phyloP scores from a whole-genome alignment of 306 rosid species.

The Begonia peltatifolia region DNA sequence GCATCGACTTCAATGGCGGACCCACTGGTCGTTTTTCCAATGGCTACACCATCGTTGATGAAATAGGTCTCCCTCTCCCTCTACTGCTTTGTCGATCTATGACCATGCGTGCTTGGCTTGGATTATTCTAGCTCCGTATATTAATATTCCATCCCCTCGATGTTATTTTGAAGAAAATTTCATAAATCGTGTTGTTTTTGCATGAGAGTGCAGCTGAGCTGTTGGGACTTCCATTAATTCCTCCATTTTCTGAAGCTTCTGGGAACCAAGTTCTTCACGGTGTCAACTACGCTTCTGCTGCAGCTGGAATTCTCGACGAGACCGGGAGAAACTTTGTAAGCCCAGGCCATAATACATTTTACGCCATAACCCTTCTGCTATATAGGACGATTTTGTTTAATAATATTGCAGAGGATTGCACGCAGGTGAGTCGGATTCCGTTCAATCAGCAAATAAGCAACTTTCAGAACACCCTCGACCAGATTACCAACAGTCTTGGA shows the following conservation, averaged over 20 bases:
- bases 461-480: constrained; percentile 64
- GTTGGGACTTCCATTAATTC: constrained; percentile 82
- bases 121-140: no score
- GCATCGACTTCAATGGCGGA: constrained; percentile 78
- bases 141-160: no score
- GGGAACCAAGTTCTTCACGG: constrained; percentile 50
- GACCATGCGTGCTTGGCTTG: no score
- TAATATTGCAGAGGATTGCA: no score
- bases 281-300: constrained; percentile 87
- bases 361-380: no score
- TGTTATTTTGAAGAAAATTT: no score
- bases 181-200: no score
- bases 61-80: constrained; percentile 25
- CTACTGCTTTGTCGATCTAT: no score
- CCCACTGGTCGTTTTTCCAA: constrained; percentile 89
- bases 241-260: constrained; percentile 56
- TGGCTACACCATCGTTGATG: constrained; percentile 85
- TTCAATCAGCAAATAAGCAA: constrained; percentile 56
- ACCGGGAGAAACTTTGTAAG: constrained; percentile 84
- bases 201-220: constrained; percentile 46
- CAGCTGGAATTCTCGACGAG: constrained; percentile 80
- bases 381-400: no score
- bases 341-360: constrained; percentile 1
- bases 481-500: constrained; percentile 33
- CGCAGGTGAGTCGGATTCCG: constrained; percentile 75